Evolutionary conservation across 352 stramenopile species (phyloP), one percentile per base, ranked within the genome.

Genomic region (Pythium coloratum): DNA sequence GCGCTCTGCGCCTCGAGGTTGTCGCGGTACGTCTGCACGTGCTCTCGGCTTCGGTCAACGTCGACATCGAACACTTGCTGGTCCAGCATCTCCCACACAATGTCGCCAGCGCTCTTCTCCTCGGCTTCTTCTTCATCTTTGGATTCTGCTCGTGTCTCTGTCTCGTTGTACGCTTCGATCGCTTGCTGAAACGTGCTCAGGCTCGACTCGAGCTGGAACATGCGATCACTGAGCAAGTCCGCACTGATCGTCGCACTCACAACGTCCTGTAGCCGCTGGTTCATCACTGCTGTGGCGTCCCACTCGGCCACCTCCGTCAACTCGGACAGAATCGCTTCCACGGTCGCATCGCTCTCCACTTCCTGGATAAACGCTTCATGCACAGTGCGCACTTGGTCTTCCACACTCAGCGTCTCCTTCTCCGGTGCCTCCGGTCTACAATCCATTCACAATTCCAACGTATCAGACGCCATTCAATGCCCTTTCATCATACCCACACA

Each of bases 191-290:
- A 95, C 12, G 78, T 80, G 51, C 73, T 88, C 30, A 93, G 74
- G 60, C 80, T 91, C 58, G 84, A 92, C 68, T 94, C 77, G 57
- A 95, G 76, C 74, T 95, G 87, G 69, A 95, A 95, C 85, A 95
- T 94, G 59, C 87, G 84, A 66, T 95, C 87, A 73, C 87, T 95
- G 34, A 95, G 72, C 70, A 95, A 76, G 54, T 95, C 87, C 0
- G 87, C 82, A 33, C 82, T 94, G 61, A 95, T 93, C 7, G 85
- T 92, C 20, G 84, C 84, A 55, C 81, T 92, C 34, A 91, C 86
- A 1, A 95, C 73, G 33, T 90, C 76, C 70, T 95, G 85, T 28
- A 95, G 66, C 30, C 76, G 74, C 33, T 76, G 67, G 24, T 75
- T 64, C 59, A 86, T 71, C 38, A 72, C 66, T 14, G 62, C 56